Evolutionary conservation across 2,329 filamentous ascomycete genomes (phyloP).

Genomic region (Colletotrichum sojae): DNA sequence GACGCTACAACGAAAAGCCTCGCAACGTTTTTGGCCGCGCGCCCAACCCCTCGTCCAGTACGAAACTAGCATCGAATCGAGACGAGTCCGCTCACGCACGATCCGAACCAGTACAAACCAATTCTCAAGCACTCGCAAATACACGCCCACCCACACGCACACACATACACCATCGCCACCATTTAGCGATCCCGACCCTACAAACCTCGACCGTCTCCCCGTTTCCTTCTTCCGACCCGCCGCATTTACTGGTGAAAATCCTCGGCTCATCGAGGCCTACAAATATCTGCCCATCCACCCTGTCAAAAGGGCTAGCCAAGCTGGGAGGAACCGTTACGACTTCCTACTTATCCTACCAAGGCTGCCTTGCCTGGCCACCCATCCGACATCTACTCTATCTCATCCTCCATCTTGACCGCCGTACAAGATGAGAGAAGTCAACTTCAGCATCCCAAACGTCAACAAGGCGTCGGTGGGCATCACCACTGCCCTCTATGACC

Average conservation of each 20-base stretch:
- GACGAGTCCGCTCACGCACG: constrained; percentile 41
- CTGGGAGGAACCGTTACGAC: constrained; percentile 35
- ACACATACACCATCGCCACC: constrained; percentile 37
- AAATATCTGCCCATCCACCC: constrained; percentile 18
- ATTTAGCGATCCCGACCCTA: constrained; percentile 25
- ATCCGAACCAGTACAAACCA: constrained; percentile 34
- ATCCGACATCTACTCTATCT: constrained; percentile 16
- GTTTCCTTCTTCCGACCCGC: constrained; percentile 19
- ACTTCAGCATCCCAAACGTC: constrained; percentile 99
- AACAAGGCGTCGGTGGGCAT: constrained; percentile 99
- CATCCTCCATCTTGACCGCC: constrained; percentile 14
- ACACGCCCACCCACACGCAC: constrained; percentile 26
- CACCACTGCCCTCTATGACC: constrained; percentile 97
- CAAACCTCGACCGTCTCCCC: constrained; percentile 8
- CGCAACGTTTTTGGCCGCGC: constrained; percentile 5
- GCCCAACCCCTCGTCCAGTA: constrained; percentile 34
- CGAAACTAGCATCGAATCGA: constrained; percentile 40
- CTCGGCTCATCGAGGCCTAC: constrained; percentile 33
- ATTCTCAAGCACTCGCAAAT: constrained; percentile 32
- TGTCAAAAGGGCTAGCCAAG: constrained; percentile 35
- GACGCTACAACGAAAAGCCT: constrained; percentile 1
- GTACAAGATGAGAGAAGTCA: constrained; percentile 95
- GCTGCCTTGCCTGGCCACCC: constrained; percentile 39
- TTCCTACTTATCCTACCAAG: constrained; percentile 29
- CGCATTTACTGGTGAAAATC: constrained; percentile 8